phyloP scores from a whole-genome alignment of 2,329 filamentous ascomycete species.

The Colletotrichum sansevieriae region DNA sequence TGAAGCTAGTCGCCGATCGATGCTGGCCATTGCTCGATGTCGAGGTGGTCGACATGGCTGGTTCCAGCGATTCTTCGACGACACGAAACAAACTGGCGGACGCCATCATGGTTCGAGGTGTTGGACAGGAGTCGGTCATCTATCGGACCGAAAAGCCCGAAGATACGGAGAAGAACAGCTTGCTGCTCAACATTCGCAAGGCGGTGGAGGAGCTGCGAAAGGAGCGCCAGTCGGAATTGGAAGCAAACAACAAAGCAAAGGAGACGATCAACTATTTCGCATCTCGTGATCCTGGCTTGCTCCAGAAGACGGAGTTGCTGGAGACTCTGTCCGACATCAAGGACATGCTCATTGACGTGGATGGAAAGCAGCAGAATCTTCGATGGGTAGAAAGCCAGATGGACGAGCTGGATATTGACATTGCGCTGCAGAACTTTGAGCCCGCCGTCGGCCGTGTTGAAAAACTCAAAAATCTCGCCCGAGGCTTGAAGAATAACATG shows the following conservation, averaged over 20 bases:
- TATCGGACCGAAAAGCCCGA: conserved; percentile 90
- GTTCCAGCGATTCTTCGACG: conserved; percentile 67
- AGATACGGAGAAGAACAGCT: conserved; percentile 80
- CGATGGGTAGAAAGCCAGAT: conserved; percentile 96
- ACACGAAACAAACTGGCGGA: conserved; percentile 77
- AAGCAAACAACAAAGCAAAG: conserved; percentile 85
- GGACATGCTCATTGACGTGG: conserved; percentile 93
- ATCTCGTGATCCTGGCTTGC: conserved; percentile 79
- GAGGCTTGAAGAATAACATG: conserved; percentile 84
- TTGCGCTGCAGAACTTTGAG: conserved; percentile 91
- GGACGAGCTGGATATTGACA: conserved; percentile 95
- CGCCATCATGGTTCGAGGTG: conserved; percentile 88
- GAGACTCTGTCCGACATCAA: conserved; percentile 84
- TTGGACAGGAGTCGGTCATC: conserved; percentile 92
- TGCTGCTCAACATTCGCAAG: conserved; percentile 92
- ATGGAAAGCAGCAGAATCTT: conserved; percentile 95
- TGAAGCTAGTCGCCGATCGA: conserved; percentile 90
- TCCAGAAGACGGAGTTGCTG: conserved; percentile 84
- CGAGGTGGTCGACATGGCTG: conserved; percentile 89
- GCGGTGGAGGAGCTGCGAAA: conserved; percentile 93
- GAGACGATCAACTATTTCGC: conserved; percentile 91
- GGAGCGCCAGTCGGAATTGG: conserved; percentile 85
- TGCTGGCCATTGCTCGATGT: conserved; percentile 96
- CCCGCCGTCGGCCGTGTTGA: conserved; percentile 87
- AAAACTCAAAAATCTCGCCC: conserved; percentile 83